Percentiles rank a stretch among this genome's conserved stretches.
Evolutionary conservation across 2,329 filamentous ascomycete genomes (phyloP).

Genomic region (Xylaria sp.): DNA sequence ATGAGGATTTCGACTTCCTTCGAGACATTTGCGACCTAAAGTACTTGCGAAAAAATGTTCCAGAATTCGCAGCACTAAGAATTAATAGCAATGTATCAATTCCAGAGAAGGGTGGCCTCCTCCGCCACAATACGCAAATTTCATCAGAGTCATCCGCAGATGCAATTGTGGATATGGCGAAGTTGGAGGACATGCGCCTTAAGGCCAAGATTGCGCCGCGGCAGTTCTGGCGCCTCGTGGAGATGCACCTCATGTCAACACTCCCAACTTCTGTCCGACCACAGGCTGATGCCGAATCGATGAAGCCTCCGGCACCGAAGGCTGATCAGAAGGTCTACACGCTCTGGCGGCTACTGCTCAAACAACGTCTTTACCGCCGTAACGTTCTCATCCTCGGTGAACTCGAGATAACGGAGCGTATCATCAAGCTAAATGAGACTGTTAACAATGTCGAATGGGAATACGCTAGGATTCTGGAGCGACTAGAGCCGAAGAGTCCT

Average conservation of each 20-base stretch:
- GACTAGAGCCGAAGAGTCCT: slow-evolving; percentile 40
- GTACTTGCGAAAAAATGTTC: slow-evolving; percentile 66
- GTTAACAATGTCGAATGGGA: slow-evolving; percentile 75
- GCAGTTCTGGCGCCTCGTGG: slow-evolving; percentile 79
- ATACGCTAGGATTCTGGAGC: slow-evolving; percentile 71
- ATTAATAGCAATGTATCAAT: slow-evolving; percentile 64
- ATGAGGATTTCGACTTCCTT: slow-evolving; percentile 83
- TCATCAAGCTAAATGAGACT: slow-evolving; percentile 77
- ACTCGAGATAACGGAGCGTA: slow-evolving; percentile 73
- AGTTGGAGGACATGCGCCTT: slow-evolving; percentile 66
- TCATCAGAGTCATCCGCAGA: slow-evolving; percentile 49
- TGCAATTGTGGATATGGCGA: slow-evolving; percentile 65
- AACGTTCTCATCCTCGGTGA: slow-evolving; percentile 78
- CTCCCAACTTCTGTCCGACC: slow-evolving; percentile 68
- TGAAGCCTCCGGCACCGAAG: slow-evolving; percentile 54
- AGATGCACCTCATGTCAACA: slow-evolving; percentile 76
- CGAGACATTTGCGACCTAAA: slow-evolving; percentile 78
- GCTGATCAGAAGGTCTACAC: slow-evolving; percentile 71
- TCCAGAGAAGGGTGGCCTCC: slow-evolving; percentile 56
- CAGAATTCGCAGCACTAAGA: slow-evolving; percentile 66
- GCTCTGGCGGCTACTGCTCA: slow-evolving; percentile 79
- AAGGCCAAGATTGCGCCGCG: slow-evolving; percentile 77
- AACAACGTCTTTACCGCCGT: slow-evolving; percentile 78
- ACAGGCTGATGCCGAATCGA: slow-evolving; percentile 49
- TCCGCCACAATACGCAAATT: slow-evolving; percentile 46